Evolutionary conservation across 2,329 filamentous ascomycete genomes (phyloP).

Genomic region (Ceratocystis eucalypticola): DNA sequence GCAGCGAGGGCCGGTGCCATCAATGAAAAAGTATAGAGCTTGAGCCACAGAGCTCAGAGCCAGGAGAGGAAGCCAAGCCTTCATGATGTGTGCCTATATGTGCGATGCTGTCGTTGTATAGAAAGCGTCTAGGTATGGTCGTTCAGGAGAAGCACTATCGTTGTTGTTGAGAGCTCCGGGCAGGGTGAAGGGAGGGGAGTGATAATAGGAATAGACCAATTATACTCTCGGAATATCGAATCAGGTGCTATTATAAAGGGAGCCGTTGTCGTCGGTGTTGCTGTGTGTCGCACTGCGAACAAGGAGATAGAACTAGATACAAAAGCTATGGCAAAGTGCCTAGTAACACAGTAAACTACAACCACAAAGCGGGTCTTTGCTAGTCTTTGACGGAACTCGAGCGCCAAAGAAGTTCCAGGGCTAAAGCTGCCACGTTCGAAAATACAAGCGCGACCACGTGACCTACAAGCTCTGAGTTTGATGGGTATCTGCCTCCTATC

Average conservation of each 20-base stretch:
- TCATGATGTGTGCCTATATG: constrained; percentile 32
- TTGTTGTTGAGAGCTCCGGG: background rate
- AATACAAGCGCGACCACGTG: constrained; percentile 13
- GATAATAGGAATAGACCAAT: background rate
- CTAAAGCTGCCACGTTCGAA: constrained; percentile 21
- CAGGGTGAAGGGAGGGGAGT: background rate
- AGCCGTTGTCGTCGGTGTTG: background rate
- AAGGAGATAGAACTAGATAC: background rate
- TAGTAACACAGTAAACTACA: background rate
- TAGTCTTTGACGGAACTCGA: constrained; percentile 8
- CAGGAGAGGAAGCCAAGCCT: constrained; percentile 49
- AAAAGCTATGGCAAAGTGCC: constrained; percentile 7
- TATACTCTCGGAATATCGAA: background rate
- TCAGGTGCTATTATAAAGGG: no score
- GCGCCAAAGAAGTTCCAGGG: constrained; percentile 11
- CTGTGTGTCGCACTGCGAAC: background rate
- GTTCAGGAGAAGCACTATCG: background rate
- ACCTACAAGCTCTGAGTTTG: background rate
- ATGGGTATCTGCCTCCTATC: no score
- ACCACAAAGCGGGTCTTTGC: background rate
- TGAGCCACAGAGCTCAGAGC: constrained; percentile 53
- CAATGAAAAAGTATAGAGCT: constrained; percentile 91
- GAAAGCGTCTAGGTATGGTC: background rate
- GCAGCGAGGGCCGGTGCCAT: constrained; percentile 74
- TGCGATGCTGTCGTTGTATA: background rate